A percentile compares a stretch with the other conserved stretches of the same genome.
phyloP scores from a whole-genome alignment of 2,329 filamentous ascomycete species.

The Grosmannia serpens region DNA sequence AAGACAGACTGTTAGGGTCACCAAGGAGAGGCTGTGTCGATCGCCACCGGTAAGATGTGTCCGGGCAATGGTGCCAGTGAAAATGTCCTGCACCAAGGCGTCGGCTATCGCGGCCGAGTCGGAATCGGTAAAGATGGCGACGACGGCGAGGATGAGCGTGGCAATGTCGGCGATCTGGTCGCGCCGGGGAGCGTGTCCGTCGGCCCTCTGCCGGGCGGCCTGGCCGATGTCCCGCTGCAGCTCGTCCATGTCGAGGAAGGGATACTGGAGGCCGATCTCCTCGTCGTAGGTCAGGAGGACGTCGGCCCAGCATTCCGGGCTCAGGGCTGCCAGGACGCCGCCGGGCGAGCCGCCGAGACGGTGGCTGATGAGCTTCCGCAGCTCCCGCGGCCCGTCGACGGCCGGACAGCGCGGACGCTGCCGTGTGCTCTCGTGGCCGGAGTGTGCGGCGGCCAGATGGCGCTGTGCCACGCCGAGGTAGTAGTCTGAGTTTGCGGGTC shows the following conservation, averaged over 20 bases:
- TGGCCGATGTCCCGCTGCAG: neutral
- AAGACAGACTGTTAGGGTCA: neutral
- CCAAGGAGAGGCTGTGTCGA: neutral
- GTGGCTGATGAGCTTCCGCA: neutral
- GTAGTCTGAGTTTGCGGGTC: neutral
- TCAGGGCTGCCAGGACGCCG: neutral
- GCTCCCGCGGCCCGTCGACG: neutral
- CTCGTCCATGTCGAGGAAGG: neutral
- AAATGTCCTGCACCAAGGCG: neutral
- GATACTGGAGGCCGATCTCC: slow-evolving; percentile 1
- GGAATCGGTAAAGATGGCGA: neutral
- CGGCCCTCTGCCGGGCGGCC: neutral
- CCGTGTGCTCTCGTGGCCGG: neutral
- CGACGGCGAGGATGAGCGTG: neutral
- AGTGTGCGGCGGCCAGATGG: neutral
- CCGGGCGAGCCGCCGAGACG: neutral
- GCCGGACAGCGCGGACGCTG: no score
- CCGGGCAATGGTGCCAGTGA: neutral
- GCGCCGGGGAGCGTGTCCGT: neutral
- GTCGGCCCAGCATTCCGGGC: neutral
- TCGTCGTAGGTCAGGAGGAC: neutral
- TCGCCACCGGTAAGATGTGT: neutral
- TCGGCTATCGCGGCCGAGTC: neutral
- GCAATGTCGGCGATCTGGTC: neutral
- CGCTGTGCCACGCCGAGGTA: neutral